These are phyloP conservation scores for Brasilioporus rufonigricans DNA, from an alignment of 768 basidiomycete species.

Conservation along the genomic window DNA sequence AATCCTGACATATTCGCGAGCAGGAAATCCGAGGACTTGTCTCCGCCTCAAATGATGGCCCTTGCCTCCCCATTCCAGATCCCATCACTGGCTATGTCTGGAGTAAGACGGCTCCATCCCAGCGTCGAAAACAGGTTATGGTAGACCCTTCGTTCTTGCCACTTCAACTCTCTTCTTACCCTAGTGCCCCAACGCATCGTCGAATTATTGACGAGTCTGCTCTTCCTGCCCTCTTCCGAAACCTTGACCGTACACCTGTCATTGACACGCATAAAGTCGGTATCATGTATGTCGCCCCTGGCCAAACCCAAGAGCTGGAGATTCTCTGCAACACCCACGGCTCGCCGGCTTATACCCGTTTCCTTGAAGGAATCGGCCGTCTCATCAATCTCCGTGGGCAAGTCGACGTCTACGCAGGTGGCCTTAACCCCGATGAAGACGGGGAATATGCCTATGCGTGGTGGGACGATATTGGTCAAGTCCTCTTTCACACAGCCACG, in stretches of 20 bases:
- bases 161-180: constrained; percentile 81
- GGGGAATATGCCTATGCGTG: constrained; percentile 98
- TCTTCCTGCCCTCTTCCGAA: constrained; percentile 57
- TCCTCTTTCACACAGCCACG: constrained; percentile 93
- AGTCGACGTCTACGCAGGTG: constrained; percentile 89
- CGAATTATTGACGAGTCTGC: constrained; percentile 53
- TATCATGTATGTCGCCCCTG: constrained; percentile 92
- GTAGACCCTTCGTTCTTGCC: constrained; percentile 85
- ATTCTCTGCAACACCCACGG: constrained; percentile 90
- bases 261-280: constrained; percentile 98
- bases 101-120: constrained; percentile 83
- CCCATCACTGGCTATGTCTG: constrained; percentile 86
- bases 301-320: constrained; percentile 79
- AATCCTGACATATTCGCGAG: constrained; percentile 5
- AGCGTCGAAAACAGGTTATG: constrained; percentile 80
- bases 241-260: constrained; percentile 83
- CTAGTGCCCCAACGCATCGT: constrained; percentile 39
- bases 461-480: constrained; percentile 98
- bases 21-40: constrained; percentile 25
- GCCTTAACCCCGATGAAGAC: constrained; percentile 86
- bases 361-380: constrained; percentile 85
- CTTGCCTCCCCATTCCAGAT: constrained; percentile 50
- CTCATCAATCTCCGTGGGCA: constrained; percentile 88
- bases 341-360: constrained; percentile 91
- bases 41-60: background rate